phyloP scores from a whole-genome alignment of 2,329 filamentous ascomycete genomes.

The Aspergillus piperis region DNA sequence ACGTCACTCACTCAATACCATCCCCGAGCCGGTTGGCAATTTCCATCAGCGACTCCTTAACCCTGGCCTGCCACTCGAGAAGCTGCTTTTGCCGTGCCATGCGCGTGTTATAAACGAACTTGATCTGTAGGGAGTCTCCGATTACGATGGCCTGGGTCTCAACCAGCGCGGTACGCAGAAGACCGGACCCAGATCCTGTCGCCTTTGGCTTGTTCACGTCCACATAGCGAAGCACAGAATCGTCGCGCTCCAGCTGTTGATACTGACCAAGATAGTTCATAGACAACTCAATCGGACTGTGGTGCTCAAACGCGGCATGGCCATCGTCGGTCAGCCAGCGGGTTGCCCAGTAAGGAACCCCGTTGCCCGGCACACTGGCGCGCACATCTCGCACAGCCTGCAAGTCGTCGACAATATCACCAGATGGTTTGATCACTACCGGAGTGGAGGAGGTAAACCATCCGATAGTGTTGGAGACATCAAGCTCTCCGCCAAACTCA shows the following conservation, averaged over 20 bases:
- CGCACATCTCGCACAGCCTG: neutral
- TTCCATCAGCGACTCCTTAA: neutral
- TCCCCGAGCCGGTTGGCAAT: neutral
- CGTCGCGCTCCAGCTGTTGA: neutral
- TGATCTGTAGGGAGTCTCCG: neutral
- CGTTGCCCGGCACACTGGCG: neutral
- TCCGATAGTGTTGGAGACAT: slow-evolving; percentile 25
- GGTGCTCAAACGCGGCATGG: neutral
- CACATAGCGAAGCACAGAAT: neutral
- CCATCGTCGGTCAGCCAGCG: neutral
- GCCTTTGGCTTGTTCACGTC: neutral
- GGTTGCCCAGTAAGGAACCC: neutral
- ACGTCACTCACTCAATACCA: neutral
- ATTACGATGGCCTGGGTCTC: neutral
- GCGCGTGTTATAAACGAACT: neutral
- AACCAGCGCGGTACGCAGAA: slow-evolving; percentile 41
- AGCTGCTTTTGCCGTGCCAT: neutral
- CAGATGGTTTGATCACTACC: neutral
- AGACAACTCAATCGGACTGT: neutral
- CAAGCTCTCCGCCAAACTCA: slow-evolving; percentile 16
- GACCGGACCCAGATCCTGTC: slow-evolving; percentile 35
- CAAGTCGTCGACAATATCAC: slow-evolving; percentile 10
- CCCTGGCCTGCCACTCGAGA: neutral
- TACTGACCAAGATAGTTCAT: neutral
- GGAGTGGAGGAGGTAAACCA: slow-evolving; percentile 26